These are phyloP conservation scores for Escovopsis weberi DNA, from an alignment of 2,329 filamentous ascomycete genomes.

Conservation along the genomic window DNA sequence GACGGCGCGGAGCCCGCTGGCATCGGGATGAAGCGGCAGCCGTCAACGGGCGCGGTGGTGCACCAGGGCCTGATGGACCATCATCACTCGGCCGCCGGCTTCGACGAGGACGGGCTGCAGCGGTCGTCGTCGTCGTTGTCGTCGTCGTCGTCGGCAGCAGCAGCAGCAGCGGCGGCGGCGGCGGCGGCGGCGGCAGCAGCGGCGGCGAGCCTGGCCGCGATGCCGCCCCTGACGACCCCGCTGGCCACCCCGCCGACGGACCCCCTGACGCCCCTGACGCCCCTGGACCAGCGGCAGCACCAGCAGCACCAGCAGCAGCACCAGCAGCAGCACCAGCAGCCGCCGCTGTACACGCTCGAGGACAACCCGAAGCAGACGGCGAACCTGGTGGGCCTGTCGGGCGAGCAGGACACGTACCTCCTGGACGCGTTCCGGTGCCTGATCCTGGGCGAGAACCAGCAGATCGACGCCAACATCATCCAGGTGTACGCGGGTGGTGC, in stretches of 20 bases:
- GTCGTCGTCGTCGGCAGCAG: too few species aligned
- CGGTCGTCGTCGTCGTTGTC: background rate
- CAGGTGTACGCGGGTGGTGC: conserved; percentile 25
- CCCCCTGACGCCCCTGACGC: background rate
- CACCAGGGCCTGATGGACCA: conserved; percentile 13
- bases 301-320: too few species aligned
- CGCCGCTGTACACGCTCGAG: conserved; percentile 22
- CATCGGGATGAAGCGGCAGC: background rate
- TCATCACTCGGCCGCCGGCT: background rate
- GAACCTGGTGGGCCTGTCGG: conserved; percentile 29
- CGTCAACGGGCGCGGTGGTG: conserved; percentile 7
- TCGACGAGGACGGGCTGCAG: background rate
- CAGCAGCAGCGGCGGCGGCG: too few species aligned
- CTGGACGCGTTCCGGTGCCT: conserved; percentile 32
- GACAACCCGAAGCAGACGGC: conserved; percentile 27
- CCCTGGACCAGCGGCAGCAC: background rate
- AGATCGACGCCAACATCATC: conserved; percentile 29
- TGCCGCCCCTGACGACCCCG: background rate
- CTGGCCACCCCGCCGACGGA: background rate
- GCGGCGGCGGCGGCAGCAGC: too few species aligned
- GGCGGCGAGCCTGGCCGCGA: too few species aligned
- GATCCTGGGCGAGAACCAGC: conserved; percentile 28
- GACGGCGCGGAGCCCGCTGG: too few species aligned
- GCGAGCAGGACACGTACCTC: conserved; percentile 32
- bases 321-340: too few species aligned